A percentile compares a stretch with the other conserved stretches of the same genome.
Conservation (phyloP, 257 asterid genomes). For the Paulownia fortunei region DNA sequence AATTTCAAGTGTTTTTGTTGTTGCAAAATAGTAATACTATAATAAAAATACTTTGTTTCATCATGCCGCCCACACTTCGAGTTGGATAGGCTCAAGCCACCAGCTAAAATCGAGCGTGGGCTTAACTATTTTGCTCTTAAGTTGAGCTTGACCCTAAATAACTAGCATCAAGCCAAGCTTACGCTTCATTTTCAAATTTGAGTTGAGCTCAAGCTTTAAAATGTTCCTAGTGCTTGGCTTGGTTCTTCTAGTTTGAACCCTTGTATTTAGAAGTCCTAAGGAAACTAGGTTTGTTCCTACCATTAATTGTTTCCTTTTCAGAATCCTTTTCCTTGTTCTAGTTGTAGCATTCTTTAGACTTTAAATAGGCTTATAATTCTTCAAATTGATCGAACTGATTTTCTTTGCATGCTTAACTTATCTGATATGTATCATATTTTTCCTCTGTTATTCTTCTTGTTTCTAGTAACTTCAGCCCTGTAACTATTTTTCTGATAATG, state of each 20-base stretch:
- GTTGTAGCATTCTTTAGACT: not conserved
- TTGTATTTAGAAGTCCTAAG: not conserved
- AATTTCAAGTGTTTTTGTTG: not conserved
- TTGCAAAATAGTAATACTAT: not conserved
- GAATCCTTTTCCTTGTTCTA: not conserved
- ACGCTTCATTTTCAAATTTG: not conserved
- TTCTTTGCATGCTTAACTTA: not conserved
- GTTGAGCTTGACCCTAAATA: not conserved
- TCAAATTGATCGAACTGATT: not conserved
- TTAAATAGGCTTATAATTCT: not conserved
- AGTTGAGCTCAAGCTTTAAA: not conserved
- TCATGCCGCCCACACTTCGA: slow-evolving; percentile 9
- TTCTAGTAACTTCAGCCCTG: not conserved
- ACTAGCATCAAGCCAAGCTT: not conserved
- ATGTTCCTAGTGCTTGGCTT: not conserved
- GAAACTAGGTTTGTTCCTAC: not conserved
- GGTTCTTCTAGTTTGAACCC: not conserved
- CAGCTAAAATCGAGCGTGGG: not conserved
- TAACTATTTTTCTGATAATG: not conserved
- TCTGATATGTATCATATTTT: not conserved
- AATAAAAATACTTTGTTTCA: not conserved
- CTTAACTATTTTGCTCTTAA: not conserved
- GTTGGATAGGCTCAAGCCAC: not conserved
- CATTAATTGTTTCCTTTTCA: not conserved
- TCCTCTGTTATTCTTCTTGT: not conserved